phyloP scores from a whole-genome alignment of 148 eudicot species.

The Amaranthus hypochondriacus region DNA sequence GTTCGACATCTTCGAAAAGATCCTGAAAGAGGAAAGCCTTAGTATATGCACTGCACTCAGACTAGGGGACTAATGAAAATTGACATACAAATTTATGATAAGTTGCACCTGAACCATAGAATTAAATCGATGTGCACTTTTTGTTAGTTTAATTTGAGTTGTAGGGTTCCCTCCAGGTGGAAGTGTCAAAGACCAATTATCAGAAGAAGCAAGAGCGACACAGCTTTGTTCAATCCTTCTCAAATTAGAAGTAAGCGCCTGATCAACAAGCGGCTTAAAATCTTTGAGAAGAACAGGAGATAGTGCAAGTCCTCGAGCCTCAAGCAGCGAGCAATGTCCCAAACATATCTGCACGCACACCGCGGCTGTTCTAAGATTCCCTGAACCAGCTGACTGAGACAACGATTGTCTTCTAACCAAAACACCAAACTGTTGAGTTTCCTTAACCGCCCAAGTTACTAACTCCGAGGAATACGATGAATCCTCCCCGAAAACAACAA shows the following conservation, averaged over 20 bases:
- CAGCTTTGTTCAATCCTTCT: slow-evolving; percentile 65
- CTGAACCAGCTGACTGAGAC: slow-evolving; percentile 65
- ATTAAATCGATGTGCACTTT: slow-evolving; percentile 73
- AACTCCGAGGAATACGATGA: slow-evolving; percentile 70
- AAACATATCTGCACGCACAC: slow-evolving; percentile 70
- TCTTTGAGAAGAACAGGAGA: slow-evolving; percentile 58
- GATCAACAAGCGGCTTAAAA: slow-evolving; percentile 70
- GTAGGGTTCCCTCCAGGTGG: slow-evolving; percentile 42
- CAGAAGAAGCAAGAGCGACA: slow-evolving; percentile 79
- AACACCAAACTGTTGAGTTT: slow-evolving; percentile 48
- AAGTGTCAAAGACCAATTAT: slow-evolving; percentile 69
- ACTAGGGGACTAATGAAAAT: not conserved
- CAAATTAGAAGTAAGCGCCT: slow-evolving; percentile 54
- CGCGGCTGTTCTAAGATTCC: slow-evolving; percentile 55
- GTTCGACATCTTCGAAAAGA: slow-evolving; percentile 67
- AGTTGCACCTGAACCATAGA: slow-evolving; percentile 72
- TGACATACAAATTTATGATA: not conserved
- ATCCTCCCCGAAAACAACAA: slow-evolving; percentile 72
- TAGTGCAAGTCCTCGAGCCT: slow-evolving; percentile 73
- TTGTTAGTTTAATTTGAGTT: slow-evolving; percentile 61
- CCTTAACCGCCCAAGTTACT: slow-evolving; percentile 81
- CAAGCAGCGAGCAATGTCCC: slow-evolving; percentile 69
- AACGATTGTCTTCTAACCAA: slow-evolving; percentile 55
- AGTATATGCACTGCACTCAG: not conserved
- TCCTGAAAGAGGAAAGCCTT: slow-evolving; percentile 37